Evolutionary conservation across 306 rosid genomes (phyloP), one percentile per base, ranked within the genome.

Genomic region (Trifolium pratense): DNA sequence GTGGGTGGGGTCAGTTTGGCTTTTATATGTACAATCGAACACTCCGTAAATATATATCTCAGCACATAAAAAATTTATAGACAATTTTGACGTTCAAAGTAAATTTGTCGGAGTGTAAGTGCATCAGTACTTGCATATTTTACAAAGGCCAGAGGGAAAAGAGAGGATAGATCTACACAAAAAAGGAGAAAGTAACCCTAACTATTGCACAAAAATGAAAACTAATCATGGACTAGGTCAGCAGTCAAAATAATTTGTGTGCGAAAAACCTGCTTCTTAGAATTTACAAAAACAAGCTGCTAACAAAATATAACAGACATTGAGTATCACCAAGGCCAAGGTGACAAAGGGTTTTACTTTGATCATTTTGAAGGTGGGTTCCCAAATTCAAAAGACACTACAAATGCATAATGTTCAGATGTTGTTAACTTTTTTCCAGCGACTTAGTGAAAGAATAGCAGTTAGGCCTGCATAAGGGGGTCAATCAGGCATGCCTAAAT

Each of bases 391-490:
- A 78, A 43, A 26, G 31, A 42, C 62, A 66, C 43, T 14, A 61
- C 9, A 52, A 76, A 76, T 76, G 64, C 16, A 58, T 46, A 48
- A 55, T 5, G 56, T 51, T 80, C 7, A 40, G 32, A 49, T 13
- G 43, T 74, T 9, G 29, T 43, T 61, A 52, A 32, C 20, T 70
- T 21, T 70, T 45, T 32, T 70, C 58, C 20, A 37, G 56, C 51
- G 31, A 71, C 64, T 42, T 25, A 31, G 55, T 66, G 15, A 60
- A 31, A 29, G 71, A 71, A 69, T 5, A 65, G 71, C 48, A 77
- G 16, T 45, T 36, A 17, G 46, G 21, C 51, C 72, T 18, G 10
- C 11, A 40, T 39, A 52, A 67, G 20, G 43, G 48, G 42, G 63
- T 13, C 14, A 43, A 68, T 26, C 56, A 42, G 66, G 66, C 16